Evolutionary conservation across 306 rosid species (phyloP).

Genomic region (Nissolia schottii): DNA sequence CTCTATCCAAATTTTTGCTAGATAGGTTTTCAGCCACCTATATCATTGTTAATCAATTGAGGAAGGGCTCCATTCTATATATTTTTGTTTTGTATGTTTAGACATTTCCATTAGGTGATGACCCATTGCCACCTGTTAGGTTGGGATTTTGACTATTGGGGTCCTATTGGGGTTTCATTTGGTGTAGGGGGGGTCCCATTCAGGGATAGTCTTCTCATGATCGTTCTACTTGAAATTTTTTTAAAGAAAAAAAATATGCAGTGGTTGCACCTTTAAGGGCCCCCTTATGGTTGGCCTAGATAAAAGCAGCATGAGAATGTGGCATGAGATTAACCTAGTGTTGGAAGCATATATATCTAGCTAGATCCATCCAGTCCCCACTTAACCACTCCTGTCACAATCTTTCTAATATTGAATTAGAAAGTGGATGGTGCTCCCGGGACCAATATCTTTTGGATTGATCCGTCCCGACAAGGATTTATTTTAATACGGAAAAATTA

Average conservation of each 20-base stretch:
- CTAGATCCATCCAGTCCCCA: constrained; percentile 25
- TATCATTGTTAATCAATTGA: background rate
- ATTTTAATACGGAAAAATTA: constrained; percentile 20
- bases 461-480: constrained; percentile 21
- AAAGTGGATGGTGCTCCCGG: constrained; percentile 28
- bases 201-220: background rate
- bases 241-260: background rate
- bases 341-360: background rate
- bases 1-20: background rate
- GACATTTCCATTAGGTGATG: background rate
- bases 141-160: constrained; percentile 9
- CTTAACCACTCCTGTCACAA: constrained; percentile 39
- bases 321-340: constrained; percentile 25
- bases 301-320: constrained; percentile 24
- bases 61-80: background rate
- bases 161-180: background rate
- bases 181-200: constrained; percentile 26
- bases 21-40: background rate
- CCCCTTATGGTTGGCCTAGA: constrained; percentile 18
- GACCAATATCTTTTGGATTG: constrained; percentile 27
- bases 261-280: constrained; percentile 11
- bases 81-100: background rate
- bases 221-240: constrained; percentile 14
- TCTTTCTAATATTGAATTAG: constrained; percentile 33
- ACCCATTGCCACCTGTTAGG: constrained; percentile 11